phyloP scores from a whole-genome alignment of 2,329 filamentous ascomycete genomes.

The Fonsecaea pugnacius region DNA sequence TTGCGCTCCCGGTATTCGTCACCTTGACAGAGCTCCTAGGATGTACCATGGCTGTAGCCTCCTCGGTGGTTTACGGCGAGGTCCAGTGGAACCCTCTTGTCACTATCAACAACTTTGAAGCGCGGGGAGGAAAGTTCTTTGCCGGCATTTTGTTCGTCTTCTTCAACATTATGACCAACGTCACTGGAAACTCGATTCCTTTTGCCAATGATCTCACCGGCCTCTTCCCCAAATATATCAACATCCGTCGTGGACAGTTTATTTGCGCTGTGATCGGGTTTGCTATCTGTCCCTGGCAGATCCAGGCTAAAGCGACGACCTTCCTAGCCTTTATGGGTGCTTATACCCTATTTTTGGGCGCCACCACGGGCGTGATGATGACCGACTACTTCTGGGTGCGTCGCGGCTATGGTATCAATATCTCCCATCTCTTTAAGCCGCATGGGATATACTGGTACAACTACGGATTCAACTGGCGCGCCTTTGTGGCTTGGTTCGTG shows the following conservation, averaged over 20 bases:
- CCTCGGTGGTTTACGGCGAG: slow-evolving; percentile 33
- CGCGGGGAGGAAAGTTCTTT: slow-evolving; percentile 51
- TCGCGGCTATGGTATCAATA: slow-evolving; percentile 23
- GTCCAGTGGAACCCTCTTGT: slow-evolving; percentile 53
- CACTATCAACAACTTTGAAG: slow-evolving; percentile 45
- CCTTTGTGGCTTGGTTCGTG: slow-evolving; percentile 62
- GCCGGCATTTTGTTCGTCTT: slow-evolving; percentile 46
- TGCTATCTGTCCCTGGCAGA: slow-evolving; percentile 55
- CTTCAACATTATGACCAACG: slow-evolving; percentile 25
- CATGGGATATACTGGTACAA: slow-evolving; percentile 30
- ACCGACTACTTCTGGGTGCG: slow-evolving; percentile 35
- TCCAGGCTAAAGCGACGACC: slow-evolving; percentile 47
- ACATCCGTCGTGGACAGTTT: slow-evolving; percentile 53
- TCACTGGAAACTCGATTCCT: slow-evolving; percentile 46
- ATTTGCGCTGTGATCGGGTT: slow-evolving; percentile 47
- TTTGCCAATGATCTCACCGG: slow-evolving; percentile 56
- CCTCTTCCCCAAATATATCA: slow-evolving; percentile 58
- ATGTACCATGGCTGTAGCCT: slow-evolving; percentile 61
- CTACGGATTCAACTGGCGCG: slow-evolving; percentile 63
- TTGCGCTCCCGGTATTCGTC: slow-evolving; percentile 54
- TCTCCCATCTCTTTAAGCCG: slow-evolving; percentile 31
- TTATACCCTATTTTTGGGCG: slow-evolving; percentile 32
- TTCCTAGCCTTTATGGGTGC: slow-evolving; percentile 47
- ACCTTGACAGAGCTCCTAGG: slow-evolving; percentile 58
- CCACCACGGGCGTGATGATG: slow-evolving; percentile 35